Evolutionary conservation across 495 filamentous ascomycete genomes (phyloP).

Genomic region (Rusavskia elegans): DNA sequence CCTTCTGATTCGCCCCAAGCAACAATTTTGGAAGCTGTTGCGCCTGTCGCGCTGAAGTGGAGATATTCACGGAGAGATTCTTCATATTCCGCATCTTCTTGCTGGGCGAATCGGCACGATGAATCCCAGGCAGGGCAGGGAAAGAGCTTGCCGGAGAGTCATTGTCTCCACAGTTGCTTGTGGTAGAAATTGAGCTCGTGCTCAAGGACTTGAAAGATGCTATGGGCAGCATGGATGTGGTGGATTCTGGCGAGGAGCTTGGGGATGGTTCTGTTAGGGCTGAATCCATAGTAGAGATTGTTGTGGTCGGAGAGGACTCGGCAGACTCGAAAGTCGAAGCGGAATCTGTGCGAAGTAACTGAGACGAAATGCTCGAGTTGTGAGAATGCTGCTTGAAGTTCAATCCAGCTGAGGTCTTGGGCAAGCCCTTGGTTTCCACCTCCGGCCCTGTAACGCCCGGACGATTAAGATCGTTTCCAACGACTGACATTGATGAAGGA

Average conservation of each 20-base stretch:
- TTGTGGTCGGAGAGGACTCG: slow-evolving; percentile 90
- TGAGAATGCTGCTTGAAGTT: slow-evolving; percentile 4
- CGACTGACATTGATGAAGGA: slow-evolving; percentile 18
- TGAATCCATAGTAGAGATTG: slow-evolving; percentile 83
- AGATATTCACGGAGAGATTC: slow-evolving; percentile 77
- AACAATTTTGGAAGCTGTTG: slow-evolving; percentile 27
- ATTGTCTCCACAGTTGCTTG: slow-evolving; percentile 8
- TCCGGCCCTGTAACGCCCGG: slow-evolving; percentile 4
- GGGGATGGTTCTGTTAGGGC: slow-evolving; percentile 82
- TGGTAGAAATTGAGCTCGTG: slow-evolving; percentile 1
- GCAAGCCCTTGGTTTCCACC: neutral
- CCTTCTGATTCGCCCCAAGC: slow-evolving; percentile 31
- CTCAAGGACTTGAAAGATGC: slow-evolving; percentile 27
- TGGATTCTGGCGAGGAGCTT: slow-evolving; percentile 81
- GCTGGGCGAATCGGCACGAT: slow-evolving; percentile 40
- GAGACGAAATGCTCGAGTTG: slow-evolving; percentile 17
- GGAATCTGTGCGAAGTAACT: slow-evolving; percentile 23
- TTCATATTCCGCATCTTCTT: slow-evolving; percentile 79
- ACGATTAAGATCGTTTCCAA: slow-evolving; percentile 11
- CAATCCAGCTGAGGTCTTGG: neutral
- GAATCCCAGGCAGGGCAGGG: slow-evolving; percentile 24
- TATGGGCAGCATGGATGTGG: slow-evolving; percentile 45
- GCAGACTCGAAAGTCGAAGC: slow-evolving; percentile 74
- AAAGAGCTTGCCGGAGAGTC: slow-evolving; percentile 26
- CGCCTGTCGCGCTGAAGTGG: slow-evolving; percentile 28